Base-by-base conservation (phyloP, 2,329 filamentous ascomycete genomes). In the Phialocephala sp. region DNA sequence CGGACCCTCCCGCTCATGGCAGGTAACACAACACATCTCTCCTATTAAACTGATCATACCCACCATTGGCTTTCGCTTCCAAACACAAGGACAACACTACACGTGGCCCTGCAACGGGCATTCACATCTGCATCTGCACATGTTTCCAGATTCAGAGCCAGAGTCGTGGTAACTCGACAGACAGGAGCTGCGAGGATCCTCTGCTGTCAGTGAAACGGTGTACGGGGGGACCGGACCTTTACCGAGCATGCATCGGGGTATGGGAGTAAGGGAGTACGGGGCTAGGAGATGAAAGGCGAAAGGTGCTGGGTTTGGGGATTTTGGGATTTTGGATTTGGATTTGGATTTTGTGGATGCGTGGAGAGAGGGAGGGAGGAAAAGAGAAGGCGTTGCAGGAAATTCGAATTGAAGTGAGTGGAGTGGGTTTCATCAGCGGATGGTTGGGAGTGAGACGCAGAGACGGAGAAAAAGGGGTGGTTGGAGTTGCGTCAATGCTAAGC, bases 401-500 rank as follows among this genome's bases (percentile, higher is more conserved):
- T n/a, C 32, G 20, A 8, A 35, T 24, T 22, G 36, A 61, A 35
- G 22, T 32, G 43, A 55, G 39, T n/a, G 22, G 14, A 36, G 32
- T 8, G 22, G 43, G n/a, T 35, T 32, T 32, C 27, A 6, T 32
- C 27, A 32, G 27, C 27, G 27, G 27, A 32, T 32, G 27, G 27
- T 32, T 32, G 27, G 27, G 27, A 32, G 54, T 47, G 54, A 45
- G 41, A 52, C 37, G 18, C 4, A 8, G 47, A 15, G 47, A 15
- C n/a, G 20, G 27, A 32, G 27, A 22, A 54, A 35, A 8, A 9
- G 18, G 60, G 27, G 45, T 22, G 58, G 62, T 5, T 41, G 12
- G 18, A 9, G 20, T n/a, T n/a, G n/a, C n/a, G n/a, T n/a, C n/a
- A n/a, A n/a, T 4, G 32, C 18, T 56, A 54, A 59, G 62, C 62